Percentiles rank a stretch among this genome's conserved stretches.
phyloP scores from a whole-genome alignment of 352 stramenopile species.

The Phytophthora fragariae region DNA sequence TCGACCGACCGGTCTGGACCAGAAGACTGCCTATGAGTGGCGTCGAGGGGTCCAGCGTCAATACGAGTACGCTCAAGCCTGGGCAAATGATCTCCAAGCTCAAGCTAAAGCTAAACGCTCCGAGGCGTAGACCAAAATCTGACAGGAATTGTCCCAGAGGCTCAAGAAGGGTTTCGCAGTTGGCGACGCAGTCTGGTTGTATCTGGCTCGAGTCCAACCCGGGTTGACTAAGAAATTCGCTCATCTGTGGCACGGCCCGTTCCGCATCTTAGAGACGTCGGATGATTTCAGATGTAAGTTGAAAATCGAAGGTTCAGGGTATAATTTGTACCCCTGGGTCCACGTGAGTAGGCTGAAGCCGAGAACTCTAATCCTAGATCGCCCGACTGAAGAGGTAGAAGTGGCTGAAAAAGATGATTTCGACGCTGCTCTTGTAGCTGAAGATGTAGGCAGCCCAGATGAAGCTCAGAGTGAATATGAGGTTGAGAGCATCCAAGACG shows the following conservation, averaged over 20 bases:
- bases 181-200: not conserved
- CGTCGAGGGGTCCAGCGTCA: not conserved
- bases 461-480: too few species aligned
- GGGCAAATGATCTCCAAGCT: not conserved
- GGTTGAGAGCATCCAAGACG: too few species aligned
- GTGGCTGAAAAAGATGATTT: not conserved
- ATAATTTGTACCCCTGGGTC: too few species aligned
- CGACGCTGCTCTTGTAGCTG: too few species aligned
- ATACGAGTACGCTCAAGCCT: not conserved
- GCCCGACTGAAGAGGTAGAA: not conserved
- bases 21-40: not conserved
- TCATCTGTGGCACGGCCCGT: not conserved
- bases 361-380: not conserved
- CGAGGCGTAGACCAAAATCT: not conserved
- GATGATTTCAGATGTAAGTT: not conserved
- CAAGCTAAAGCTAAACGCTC: not conserved
- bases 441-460: too few species aligned
- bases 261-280: not conserved
- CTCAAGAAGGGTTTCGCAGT: not conserved
- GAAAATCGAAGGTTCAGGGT: not conserved
- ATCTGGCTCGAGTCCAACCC: not conserved
- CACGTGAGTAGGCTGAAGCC: not conserved
- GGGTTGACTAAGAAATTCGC: not conserved
- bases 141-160: not conserved
- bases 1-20: not conserved